A percentile compares a stretch with the other conserved stretches of the same genome.
phyloP scores from a whole-genome alignment of 352 stramenopile genomes.

The Phytophthora melonis region DNA sequence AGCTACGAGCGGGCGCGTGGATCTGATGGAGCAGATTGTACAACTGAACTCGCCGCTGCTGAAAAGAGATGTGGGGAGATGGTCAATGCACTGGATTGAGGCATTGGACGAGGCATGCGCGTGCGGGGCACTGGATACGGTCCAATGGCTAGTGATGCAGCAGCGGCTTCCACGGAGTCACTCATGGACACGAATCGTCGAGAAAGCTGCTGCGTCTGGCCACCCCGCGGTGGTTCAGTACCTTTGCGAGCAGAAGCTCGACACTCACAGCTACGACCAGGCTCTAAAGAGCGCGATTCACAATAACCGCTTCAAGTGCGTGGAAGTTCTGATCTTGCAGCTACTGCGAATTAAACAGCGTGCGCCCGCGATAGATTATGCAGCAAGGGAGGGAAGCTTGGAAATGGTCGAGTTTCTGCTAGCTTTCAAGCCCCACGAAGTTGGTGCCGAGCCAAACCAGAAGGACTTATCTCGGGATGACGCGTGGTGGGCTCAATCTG shows the following conservation, averaged over 20 bases:
- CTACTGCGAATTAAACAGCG: too few relatives aligned
- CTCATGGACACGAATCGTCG: background rate
- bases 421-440: background rate
- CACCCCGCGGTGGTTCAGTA: too few relatives aligned
- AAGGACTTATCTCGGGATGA: background rate
- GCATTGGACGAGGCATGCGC: background rate
- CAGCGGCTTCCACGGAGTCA: too few relatives aligned
- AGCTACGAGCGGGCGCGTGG: background rate
- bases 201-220: too few relatives aligned
- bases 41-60: background rate
- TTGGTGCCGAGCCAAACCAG: background rate
- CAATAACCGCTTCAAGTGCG: too few relatives aligned
- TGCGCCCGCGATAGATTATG: too few relatives aligned
- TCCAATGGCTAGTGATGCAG: conserved; percentile 10
- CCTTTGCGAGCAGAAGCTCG: too few relatives aligned
- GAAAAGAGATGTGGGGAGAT: background rate
- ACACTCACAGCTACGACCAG: too few relatives aligned
- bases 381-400: too few relatives aligned
- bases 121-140: background rate
- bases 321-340: too few relatives aligned
- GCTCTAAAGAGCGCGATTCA: too few relatives aligned
- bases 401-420: too few relatives aligned
- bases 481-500: background rate
- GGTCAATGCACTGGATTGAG: background rate
- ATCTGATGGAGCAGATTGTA: conserved; percentile 25